These are phyloP conservation scores for Phytophthora citricola DNA, from an alignment of 352 stramenopile species.

Conservation along the genomic window DNA sequence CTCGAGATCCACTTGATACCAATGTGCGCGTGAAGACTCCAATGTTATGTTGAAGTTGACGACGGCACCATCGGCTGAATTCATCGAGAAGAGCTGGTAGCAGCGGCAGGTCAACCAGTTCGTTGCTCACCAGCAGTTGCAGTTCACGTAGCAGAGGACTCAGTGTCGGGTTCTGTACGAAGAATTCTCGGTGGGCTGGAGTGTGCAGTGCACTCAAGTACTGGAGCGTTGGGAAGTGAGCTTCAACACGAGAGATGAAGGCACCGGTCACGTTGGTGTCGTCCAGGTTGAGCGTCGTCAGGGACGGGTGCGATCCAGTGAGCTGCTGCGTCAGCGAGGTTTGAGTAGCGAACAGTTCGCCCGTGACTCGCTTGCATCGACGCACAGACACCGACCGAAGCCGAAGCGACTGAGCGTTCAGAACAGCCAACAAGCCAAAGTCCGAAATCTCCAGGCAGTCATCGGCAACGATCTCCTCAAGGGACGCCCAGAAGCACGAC, in stretches of 20 bases:
- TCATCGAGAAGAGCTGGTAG: slow-evolving; percentile 60
- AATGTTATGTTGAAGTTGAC: slow-evolving; percentile 2
- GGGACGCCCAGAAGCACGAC: slow-evolving; percentile 79
- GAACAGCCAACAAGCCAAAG: slow-evolving; percentile 77
- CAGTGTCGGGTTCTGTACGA: slow-evolving; percentile 45
- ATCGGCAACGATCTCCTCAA: slow-evolving; percentile 71
- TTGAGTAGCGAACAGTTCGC: slow-evolving; percentile 47
- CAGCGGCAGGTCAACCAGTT: slow-evolving; percentile 69
- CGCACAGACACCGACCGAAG: slow-evolving; percentile 71
- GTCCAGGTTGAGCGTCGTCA: slow-evolving; percentile 63
- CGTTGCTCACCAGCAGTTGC: slow-evolving; percentile 60
- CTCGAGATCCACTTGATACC: slow-evolving; percentile 32
- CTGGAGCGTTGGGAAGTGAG: slow-evolving; percentile 67
- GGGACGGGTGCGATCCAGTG: slow-evolving; percentile 65
- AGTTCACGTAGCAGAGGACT: slow-evolving; percentile 46
- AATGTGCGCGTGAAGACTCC: slow-evolving; percentile 63
- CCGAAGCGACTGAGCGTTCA: slow-evolving; percentile 83
- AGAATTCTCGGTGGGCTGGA: slow-evolving; percentile 71
- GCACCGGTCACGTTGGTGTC: slow-evolving; percentile 62
- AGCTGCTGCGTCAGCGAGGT: slow-evolving; percentile 21
- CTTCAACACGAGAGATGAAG: slow-evolving; percentile 60
- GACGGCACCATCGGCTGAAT: slow-evolving; percentile 41
- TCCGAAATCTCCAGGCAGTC: slow-evolving; percentile 85
- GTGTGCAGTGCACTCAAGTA: slow-evolving; percentile 72
- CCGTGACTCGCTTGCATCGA: slow-evolving; percentile 81